Conservation (phyloP, 1,284 basidiomycete genomes). For the Cystobasidium sp. region DNA sequence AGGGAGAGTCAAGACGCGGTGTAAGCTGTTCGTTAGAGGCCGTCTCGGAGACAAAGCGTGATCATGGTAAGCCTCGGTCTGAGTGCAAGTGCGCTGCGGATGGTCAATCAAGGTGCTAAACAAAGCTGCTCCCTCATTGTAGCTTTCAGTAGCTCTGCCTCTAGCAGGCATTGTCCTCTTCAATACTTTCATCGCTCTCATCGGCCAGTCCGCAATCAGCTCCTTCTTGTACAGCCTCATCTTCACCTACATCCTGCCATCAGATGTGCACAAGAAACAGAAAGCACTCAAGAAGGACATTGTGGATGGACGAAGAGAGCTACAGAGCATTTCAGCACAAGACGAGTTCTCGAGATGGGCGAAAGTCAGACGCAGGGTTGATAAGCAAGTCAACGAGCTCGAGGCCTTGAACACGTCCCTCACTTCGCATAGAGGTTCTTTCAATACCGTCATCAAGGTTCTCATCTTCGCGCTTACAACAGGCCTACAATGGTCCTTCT, state of each 20-base stretch:
- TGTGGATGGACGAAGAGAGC: constrained; percentile 77
- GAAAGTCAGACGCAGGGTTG: constrained; percentile 83
- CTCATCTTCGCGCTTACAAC: constrained; percentile 80
- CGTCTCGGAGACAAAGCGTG: too few relatives aligned
- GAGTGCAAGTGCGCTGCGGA: neutral
- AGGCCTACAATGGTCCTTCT: constrained; percentile 76
- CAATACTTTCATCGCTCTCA: constrained; percentile 34
- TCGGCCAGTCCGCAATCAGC: constrained; percentile 39
- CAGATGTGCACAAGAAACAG: constrained; percentile 42
- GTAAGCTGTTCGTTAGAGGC: too few relatives aligned
- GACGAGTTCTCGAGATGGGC: constrained; percentile 99
- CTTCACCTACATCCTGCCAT: constrained; percentile 39
- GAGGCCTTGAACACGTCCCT: constrained; percentile 71
- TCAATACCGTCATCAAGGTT: constrained; percentile 74
- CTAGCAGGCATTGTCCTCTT: constrained; percentile 38
- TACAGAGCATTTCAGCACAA: constrained; percentile 87
- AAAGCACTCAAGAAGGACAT: constrained; percentile 74
- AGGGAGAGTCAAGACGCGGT: too few relatives aligned
- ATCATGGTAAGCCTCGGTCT: neutral
- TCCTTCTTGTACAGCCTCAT: constrained; percentile 28
- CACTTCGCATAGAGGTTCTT: constrained; percentile 23
- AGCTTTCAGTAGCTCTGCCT: constrained; percentile 33
- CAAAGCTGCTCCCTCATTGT: neutral
- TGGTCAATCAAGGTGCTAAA: neutral
- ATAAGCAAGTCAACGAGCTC: constrained; percentile 91